phyloP scores from a whole-genome alignment of 345 rosid species.

The Reutealis trisperma region DNA sequence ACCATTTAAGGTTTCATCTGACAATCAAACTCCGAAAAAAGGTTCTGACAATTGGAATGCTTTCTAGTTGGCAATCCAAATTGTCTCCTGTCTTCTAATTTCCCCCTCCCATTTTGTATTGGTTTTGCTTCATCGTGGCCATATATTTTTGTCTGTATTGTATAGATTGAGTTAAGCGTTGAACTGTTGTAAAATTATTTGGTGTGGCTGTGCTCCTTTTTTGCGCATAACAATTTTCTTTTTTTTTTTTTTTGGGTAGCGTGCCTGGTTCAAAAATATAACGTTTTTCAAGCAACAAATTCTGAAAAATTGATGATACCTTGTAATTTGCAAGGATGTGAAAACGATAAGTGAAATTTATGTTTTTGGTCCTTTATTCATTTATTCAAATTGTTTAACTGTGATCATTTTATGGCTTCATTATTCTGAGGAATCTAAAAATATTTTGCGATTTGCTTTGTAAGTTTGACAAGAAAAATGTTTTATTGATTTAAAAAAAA shows the following conservation, averaged over 20 bases:
- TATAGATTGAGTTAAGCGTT: slow-evolving; percentile 31
- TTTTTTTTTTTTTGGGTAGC: too few relatives aligned
- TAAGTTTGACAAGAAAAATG: too few relatives aligned
- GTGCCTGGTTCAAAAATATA: slow-evolving; percentile 17
- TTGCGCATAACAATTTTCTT: not conserved
- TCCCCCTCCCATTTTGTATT: not conserved
- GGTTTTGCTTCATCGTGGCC: slow-evolving; percentile 7
- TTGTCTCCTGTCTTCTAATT: not conserved
- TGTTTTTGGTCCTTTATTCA: not conserved
- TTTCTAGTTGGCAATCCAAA: slow-evolving; percentile 40
- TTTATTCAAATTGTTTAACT: not conserved
- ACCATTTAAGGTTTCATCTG: slow-evolving; percentile 84
- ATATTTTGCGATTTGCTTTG: too few relatives aligned
- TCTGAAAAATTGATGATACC: not conserved
- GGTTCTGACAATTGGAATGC: slow-evolving; percentile 63
- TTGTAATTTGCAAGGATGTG: not conserved
- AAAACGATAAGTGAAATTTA: not conserved
- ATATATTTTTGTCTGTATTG: slow-evolving; percentile 22
- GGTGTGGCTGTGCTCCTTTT: slow-evolving; percentile 14
- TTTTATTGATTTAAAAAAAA: too few relatives aligned
- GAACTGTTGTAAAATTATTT: slow-evolving; percentile 38
- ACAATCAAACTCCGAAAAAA: slow-evolving; percentile 56
- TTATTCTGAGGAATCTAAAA: too few relatives aligned
- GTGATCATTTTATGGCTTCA: too few relatives aligned
- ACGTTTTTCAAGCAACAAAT: not conserved